phyloP scores from a whole-genome alignment of 805 yeast species.

The Candida incommunis region DNA sequence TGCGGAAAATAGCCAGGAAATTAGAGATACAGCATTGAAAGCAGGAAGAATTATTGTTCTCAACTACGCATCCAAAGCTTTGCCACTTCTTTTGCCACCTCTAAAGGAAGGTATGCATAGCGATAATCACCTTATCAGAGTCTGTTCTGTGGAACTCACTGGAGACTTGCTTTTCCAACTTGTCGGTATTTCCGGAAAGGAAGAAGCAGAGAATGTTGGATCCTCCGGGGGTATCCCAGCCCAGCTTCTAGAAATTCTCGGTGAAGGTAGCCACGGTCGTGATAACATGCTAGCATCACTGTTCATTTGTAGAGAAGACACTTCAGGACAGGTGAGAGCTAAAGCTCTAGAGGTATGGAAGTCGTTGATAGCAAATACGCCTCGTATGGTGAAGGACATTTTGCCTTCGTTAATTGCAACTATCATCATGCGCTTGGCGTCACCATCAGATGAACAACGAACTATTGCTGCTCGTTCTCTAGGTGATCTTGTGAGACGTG shows the following conservation, averaged over 20 bases:
- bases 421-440: constrained; percentile 71
- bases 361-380: constrained; percentile 89
- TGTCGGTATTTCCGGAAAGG: constrained; percentile 71
- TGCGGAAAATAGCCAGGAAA: constrained; percentile 78
- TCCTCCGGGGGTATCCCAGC: constrained; percentile 16
- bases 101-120: constrained; percentile 81
- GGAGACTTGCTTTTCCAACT: constrained; percentile 92
- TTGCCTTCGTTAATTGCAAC: constrained; percentile 68
- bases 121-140: constrained; percentile 69
- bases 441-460: constrained; percentile 65
- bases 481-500: constrained; percentile 90
- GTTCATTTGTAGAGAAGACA: constrained; percentile 89
- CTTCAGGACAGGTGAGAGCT: constrained; percentile 71
- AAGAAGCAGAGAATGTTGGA: neutral
- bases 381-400: constrained; percentile 85
- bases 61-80: constrained; percentile 84
- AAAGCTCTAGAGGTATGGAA: constrained; percentile 95
- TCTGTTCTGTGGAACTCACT: constrained; percentile 86
- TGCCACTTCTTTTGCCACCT: constrained; percentile 87
- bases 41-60: constrained; percentile 86
- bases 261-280: constrained; percentile 58
- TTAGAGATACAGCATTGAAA: constrained; percentile 78
- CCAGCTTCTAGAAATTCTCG: constrained; percentile 63
- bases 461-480: constrained; percentile 83
- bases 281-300: constrained; percentile 75